These are phyloP conservation scores for Leishmania gerbilli DNA, from an alignment of 208 protist genomes.

Conservation along the genomic window DNA sequence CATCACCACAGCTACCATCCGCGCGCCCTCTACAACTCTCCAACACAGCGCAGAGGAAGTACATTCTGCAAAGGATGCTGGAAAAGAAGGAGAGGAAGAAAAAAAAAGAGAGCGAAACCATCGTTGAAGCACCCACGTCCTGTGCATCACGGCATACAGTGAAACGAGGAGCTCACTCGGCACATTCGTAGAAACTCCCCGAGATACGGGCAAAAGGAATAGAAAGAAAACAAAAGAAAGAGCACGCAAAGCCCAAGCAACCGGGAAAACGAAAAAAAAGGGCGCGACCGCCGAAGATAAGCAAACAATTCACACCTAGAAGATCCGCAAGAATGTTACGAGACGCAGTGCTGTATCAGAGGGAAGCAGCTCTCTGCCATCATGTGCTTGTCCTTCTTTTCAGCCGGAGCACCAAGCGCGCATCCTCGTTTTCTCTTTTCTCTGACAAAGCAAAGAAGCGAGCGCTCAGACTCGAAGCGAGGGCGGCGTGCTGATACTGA, in stretches of 20 bases:
- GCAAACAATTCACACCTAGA: slow-evolving; percentile 5
- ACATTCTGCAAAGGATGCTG: neutral
- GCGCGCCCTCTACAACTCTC: neutral
- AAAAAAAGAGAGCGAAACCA: neutral
- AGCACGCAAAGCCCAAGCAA: neutral
- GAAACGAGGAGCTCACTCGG: neutral
- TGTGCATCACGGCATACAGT: neutral
- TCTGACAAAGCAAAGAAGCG: neutral
- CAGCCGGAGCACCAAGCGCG: neutral
- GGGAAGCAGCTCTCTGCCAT: neutral
- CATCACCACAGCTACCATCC: neutral
- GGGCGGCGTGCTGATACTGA: neutral
- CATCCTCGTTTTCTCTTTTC: neutral
- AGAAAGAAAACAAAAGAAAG: neutral
- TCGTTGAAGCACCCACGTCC: neutral
- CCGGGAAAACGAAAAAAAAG: neutral
- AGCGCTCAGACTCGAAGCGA: neutral
- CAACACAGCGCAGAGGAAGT: neutral
- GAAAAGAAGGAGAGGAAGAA: neutral
- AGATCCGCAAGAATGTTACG: too few relatives aligned
- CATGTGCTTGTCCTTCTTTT: neutral
- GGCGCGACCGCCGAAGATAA: neutral
- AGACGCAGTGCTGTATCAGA: neutral
- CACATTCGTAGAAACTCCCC: neutral
- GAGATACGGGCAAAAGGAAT: neutral